Evolutionary conservation across 2,329 filamentous ascomycete species (phyloP), one percentile per base, ranked within the genome.

Genomic region (Paraphoma chrysanthemicola): DNA sequence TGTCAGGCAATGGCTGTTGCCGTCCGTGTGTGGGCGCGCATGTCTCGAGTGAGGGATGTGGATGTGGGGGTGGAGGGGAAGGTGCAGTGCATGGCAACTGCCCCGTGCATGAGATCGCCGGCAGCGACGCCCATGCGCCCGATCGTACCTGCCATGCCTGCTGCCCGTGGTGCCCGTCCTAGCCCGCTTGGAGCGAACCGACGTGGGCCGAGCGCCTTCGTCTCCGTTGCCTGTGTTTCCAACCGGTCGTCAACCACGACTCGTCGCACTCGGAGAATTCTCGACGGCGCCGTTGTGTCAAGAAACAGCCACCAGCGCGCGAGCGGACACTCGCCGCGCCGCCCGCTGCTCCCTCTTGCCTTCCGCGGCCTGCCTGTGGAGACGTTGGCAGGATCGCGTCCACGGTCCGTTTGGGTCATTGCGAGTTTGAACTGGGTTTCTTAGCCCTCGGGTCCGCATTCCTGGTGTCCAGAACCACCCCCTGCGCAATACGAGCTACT

Each of bases 361-460:
- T 28, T 33, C 44, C 36, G 50, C 50, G 43, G 18, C 9, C n/a
- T 10, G 9, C 16, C 7, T 30, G 52, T 54, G 59, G 56, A 53
- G 48, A 47, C 49, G 33, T 29, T 36, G 43, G 29, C 43, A 18
- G 30, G 28, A 44, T 17, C 44, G 39, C 11, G 48, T 51, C 44
- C 53, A 54, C 52, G 41, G 33, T 54, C 43, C 29, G 54, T 44
- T 43, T 60, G 58, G 45, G 48, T 55, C 52, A 51, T 36, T 56
- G 41, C 42, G 50, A 56, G 63, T 68, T 69, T 67, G 64, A 67
- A 48, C 57, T 56, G 52, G 55, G 48, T 51, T 57, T 48, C 59
- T 63, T 63, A 53, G 57, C 54, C 48, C 44, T 63, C 67, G 62
- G 56, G 56, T 68, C 51, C 59, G 61, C 63, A 60, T 66, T 57